These are phyloP conservation scores for Cafeteria roenbergensis DNA, from an alignment of 108 stramenopile genomes.

Conservation along the genomic window DNA sequence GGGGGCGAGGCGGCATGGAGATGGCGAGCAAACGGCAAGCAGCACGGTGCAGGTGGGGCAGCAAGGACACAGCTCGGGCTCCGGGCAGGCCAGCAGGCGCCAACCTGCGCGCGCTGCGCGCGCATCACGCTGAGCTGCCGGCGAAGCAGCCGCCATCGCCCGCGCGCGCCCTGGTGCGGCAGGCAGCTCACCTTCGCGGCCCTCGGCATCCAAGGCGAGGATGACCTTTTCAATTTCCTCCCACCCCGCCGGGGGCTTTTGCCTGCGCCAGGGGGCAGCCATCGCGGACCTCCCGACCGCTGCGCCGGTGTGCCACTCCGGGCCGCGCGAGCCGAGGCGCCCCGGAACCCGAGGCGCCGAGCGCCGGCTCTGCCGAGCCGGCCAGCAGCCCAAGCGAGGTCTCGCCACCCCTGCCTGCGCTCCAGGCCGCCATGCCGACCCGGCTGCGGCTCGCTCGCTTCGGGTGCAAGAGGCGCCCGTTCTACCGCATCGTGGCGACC, in stretches of 20 bases:
- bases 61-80: not conserved
- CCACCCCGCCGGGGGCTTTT: not conserved
- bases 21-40: not conserved
- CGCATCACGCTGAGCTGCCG: not conserved
- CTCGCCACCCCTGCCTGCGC: too few species aligned
- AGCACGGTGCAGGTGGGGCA: not conserved
- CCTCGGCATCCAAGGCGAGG: not conserved
- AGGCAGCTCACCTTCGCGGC: not conserved
- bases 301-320: too few species aligned
- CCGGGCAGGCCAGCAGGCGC: not conserved
- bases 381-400: too few species aligned
- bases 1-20: too few species aligned
- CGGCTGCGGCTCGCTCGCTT: constrained; percentile 86
- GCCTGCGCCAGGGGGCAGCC: too few species aligned
- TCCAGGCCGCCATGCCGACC: too few species aligned
- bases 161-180: too few species aligned
- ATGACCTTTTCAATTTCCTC: not conserved
- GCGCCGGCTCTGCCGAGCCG: too few species aligned
- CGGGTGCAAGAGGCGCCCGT: constrained; percentile 71
- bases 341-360: too few species aligned
- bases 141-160: not conserved
- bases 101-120: not conserved
- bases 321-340: too few species aligned
- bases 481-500: constrained; percentile 93
- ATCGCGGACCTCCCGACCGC: too few species aligned